Conservation (phyloP, 345 rosid genomes). For the Draba incana region DNA sequence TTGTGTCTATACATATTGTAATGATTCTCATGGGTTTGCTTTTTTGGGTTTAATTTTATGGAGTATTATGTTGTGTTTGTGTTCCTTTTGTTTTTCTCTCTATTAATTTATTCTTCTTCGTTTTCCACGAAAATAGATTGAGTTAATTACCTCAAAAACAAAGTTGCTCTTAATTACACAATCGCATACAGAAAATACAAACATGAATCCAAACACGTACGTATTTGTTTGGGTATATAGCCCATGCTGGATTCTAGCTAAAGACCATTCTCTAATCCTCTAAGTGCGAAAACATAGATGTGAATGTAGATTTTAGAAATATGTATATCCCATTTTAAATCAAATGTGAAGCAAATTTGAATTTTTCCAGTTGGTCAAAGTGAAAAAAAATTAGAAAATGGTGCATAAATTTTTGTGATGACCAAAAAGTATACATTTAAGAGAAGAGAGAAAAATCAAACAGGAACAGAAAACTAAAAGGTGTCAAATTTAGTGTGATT, state of each 20-base stretch:
- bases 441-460: neutral
- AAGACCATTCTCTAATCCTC: neutral
- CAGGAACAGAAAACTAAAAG: conserved; percentile 30
- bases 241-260: neutral
- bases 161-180: too few relatives aligned
- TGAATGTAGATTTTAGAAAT: neutral
- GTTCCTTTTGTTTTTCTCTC: neutral
- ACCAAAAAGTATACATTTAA: neutral
- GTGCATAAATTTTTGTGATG: conserved; percentile 9
- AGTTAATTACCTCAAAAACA: too few relatives aligned
- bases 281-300: neutral
- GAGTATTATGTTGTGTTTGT: neutral
- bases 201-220: too few relatives aligned
- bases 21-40: conserved; percentile 22
- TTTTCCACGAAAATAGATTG: neutral
- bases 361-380: neutral
- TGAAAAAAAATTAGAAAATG: neutral
- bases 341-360: too few relatives aligned
- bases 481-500: neutral
- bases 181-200: too few relatives aligned
- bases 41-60: conserved; percentile 18
- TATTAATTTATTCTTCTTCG: neutral
- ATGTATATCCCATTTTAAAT: neutral
- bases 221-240: too few relatives aligned
- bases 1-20: conserved; percentile 40